These are phyloP conservation scores for Cinnamomum micranthum DNA, from an alignment of 164 flowering plant genomes.

Conservation along the genomic window DNA sequence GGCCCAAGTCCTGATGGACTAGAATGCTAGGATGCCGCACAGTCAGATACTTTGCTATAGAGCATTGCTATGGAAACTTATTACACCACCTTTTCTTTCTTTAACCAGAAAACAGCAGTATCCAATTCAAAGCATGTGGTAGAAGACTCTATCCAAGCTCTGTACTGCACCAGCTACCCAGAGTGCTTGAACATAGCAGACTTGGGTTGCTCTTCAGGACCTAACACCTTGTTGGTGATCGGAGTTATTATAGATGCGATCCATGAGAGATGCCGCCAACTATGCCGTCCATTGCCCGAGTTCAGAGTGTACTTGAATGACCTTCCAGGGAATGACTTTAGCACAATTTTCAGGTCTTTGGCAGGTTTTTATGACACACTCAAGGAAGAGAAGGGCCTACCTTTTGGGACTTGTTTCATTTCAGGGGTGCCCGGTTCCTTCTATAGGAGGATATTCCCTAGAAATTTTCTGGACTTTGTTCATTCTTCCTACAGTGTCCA, in stretches of 20 bases:
- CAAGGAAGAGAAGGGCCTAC: conserved; percentile 15
- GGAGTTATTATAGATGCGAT: conserved; percentile 30
- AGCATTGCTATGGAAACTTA: not conserved
- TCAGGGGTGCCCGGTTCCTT: conserved; percentile 53
- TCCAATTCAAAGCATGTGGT: conserved; percentile 30
- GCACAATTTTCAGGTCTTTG: conserved; percentile 37
- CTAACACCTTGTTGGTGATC: conserved; percentile 43
- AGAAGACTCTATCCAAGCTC: conserved; percentile 32
- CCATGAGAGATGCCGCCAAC: conserved; percentile 5
- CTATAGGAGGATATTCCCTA: conserved; percentile 51
- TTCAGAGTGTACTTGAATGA: conserved; percentile 47
- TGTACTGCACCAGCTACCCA: conserved; percentile 19
- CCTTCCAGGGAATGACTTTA: conserved; percentile 55
- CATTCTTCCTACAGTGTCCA: conserved; percentile 57
- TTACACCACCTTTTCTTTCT: not conserved
- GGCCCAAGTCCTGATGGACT: too few relatives aligned
- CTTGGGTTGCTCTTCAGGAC: conserved; percentile 74
- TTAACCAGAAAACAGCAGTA: conserved; percentile 38
- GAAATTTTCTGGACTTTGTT: conserved; percentile 40
- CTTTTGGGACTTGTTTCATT: conserved; percentile 35
- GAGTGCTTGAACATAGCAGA: conserved; percentile 45
- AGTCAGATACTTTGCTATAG: too few relatives aligned
- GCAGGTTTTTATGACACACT: conserved; percentile 25
- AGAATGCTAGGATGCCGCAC: too few relatives aligned
- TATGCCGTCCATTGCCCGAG: conserved; percentile 25